Base-by-base conservation (phyloP, 2,329 filamentous ascomycete genomes). In the Phialophora chinensis region DNA sequence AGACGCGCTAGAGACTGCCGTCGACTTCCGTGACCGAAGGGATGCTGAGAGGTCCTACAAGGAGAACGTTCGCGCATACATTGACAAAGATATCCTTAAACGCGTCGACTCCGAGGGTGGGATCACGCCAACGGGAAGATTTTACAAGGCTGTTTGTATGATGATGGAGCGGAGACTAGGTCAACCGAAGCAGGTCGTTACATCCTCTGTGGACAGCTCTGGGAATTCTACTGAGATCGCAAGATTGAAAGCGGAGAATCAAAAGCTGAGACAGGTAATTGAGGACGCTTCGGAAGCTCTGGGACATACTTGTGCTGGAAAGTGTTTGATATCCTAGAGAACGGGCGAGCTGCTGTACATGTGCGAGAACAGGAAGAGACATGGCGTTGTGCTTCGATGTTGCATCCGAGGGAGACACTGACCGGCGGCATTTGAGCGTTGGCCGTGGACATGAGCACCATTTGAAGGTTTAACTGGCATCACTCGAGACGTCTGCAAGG, bases 31-130 rank as follows among this genome's bases (percentile, higher is more conserved):
- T 20, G 47, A 58, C 17, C 63, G 67, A 5, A 63, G 53, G 35
- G 49, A 50, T 8, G 20, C 38, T 31, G 53, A 67, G 31, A 33
- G 44, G 33, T 25, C 53, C 6, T 63, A 62, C 33, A 44, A 56
- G 44, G 44, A 62, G 33, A 55, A 56, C 35, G 56, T 65, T 4
- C 27, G 57, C 17, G 58, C 59, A 14, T 17, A 57, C 8, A 62
- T 69, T 27, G 67, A 69, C 57, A 20, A 25, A 14, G 67, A 65
- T 35, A 65, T 69, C 31, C 57, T 69, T 17, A 6, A 54, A 3
- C 53, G 52, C 14, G 67, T 69, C 29, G 61, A 64, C 23, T 35
- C 33, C 2, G 64, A 66, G 50, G 61, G 61, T 12, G 67, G 67
- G 1, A 69, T 64, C 20, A 69, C 64, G 4, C 67, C 67, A 3